These are phyloP conservation scores for Thymus quinquecostatus DNA, from an alignment of 257 asterid genomes.

Conservation along the genomic window DNA sequence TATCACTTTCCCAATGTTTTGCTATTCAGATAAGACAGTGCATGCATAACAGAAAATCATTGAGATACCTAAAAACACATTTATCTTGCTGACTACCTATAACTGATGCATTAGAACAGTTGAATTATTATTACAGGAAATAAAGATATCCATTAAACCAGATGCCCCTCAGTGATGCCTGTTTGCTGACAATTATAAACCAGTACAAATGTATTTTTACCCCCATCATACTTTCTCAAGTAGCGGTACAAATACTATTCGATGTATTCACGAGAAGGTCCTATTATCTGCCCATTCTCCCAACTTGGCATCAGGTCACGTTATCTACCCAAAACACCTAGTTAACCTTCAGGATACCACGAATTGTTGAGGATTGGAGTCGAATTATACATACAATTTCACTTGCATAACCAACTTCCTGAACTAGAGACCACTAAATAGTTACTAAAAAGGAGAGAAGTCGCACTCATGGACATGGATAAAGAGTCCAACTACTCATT, in stretches of 20 bases:
- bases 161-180: neutral
- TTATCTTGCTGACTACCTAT: neutral
- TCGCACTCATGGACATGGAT: neutral
- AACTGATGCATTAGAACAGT: neutral
- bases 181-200: neutral
- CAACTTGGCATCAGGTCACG: neutral
- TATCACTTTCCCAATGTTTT: neutral
- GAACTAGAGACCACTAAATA: neutral
- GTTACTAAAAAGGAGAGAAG: neutral
- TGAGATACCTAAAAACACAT: neutral
- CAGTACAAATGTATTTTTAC: neutral
- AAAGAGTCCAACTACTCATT: neutral
- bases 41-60: neutral
- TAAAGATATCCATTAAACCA: neutral
- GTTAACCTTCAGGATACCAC: neutral
- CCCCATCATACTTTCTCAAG: slow-evolving; percentile 1
- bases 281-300: neutral
- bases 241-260: neutral
- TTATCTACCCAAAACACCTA: neutral
- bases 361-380: neutral
- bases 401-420: neutral
- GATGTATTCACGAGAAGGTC: neutral
- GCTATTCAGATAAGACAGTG: neutral
- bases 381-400: neutral
- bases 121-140: neutral